phyloP scores from a whole-genome alignment of 768 basidiomycete species.

The Nevesoporus exiguus region DNA sequence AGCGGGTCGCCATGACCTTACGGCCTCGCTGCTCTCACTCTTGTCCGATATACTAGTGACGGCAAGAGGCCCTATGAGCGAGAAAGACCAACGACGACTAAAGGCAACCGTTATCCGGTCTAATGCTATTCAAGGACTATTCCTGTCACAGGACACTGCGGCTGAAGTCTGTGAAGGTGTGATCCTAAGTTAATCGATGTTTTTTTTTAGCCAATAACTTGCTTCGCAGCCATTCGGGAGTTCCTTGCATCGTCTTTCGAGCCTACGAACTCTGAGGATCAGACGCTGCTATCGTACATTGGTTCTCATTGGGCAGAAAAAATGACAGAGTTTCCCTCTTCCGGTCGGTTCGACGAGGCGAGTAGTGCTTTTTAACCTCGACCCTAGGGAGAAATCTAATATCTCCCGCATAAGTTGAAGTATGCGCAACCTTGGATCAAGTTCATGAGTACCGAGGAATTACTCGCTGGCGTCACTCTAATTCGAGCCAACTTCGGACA shows the following conservation, averaged over 20 bases:
- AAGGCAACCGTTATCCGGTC: constrained; percentile 42
- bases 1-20: constrained; percentile 19
- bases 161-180: constrained; percentile 36
- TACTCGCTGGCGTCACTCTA: constrained; percentile 45
- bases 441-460: constrained; percentile 43
- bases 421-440: constrained; percentile 45
- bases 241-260: constrained; percentile 43
- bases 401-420: constrained; percentile 9
- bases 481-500: constrained; percentile 19
- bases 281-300: constrained; percentile 38
- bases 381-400: not conserved
- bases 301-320: constrained; percentile 41
- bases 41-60: constrained; percentile 36
- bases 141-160: constrained; percentile 28
- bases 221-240: constrained; percentile 37
- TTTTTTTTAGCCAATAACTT: not conserved
- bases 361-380: not conserved
- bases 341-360: constrained; percentile 7
- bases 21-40: constrained; percentile 36
- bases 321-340: constrained; percentile 14
- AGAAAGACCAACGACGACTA: constrained; percentile 32
- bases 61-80: constrained; percentile 27
- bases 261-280: constrained; percentile 35
- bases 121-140: constrained; percentile 33
- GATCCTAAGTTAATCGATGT: not conserved